phyloP scores from a whole-genome alignment of 1,139 yeast species.

The Candida sanyaensis region DNA sequence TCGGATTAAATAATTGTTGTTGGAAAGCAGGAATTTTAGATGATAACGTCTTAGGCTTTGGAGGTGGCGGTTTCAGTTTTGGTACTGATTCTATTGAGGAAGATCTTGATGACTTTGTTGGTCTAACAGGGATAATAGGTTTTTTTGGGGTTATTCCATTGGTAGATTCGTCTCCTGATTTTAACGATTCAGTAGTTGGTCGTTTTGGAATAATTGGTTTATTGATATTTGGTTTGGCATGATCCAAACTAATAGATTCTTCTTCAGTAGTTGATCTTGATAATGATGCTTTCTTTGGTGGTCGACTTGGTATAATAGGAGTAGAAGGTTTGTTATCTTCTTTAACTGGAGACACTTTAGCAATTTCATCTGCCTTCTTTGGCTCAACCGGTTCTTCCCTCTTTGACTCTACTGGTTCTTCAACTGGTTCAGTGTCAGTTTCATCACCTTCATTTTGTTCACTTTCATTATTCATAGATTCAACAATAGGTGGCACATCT shows the following conservation, averaged over 20 bases:
- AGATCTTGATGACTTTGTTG: slow-evolving; percentile 8
- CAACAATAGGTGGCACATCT: neutral
- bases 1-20: slow-evolving; percentile 31
- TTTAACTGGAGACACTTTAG: neutral
- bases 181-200: slow-evolving; percentile 8
- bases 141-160: neutral
- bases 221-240: neutral
- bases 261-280: slow-evolving; percentile 9
- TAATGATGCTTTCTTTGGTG: slow-evolving; percentile 12
- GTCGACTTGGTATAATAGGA: slow-evolving; percentile 14
- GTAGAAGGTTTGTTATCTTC: neutral
- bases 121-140: slow-evolving; percentile 13
- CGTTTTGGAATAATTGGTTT: slow-evolving; percentile 12
- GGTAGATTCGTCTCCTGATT: neutral
- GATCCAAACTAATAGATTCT: neutral
- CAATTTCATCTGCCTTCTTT: slow-evolving; percentile 10
- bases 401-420: too few species aligned
- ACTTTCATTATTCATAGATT: neutral
- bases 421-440: neutral
- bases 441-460: neutral
- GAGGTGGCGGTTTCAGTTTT: slow-evolving; percentile 53
- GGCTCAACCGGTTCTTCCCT: neutral
- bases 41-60: slow-evolving; percentile 73
- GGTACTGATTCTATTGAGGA: slow-evolving; percentile 5
- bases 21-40: slow-evolving; percentile 81